Base-by-base conservation (phyloP, 306 rosid species). In the Trifolium dubium region DNA sequence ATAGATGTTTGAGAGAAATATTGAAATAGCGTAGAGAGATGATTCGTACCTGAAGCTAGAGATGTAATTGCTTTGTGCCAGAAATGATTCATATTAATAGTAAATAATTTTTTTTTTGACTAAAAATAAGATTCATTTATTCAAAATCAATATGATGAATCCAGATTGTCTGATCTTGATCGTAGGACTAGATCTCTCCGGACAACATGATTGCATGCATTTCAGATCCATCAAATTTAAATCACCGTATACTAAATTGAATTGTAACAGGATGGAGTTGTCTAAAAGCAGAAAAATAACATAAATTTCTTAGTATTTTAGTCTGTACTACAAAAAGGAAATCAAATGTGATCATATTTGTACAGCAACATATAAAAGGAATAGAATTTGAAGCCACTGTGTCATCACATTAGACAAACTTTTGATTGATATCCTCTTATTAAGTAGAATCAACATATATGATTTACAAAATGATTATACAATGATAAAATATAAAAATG, bases 381-480 rank as follows among this genome's bases (percentile, higher is more conserved):
- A 81, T 59, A 14, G 28, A 74, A 11, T 43, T 59, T 17, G 23
- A 75, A 67, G 79, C 28, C 49, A 50, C 10, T 71, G 67, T 49
- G 61, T 54, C 8, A 66, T 46, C 76, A 47, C 69, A 28, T 69
- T 3, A 53, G n/a, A 73, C 11, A 71, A 39, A 17, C 64, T 71
- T 71, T 66, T 49, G 12, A 66, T 60, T 58, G 49, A 72, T 61
- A 77, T 60, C 37, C 62, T 35, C 64, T 59, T 73, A 61, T 61
- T 72, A 44, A 41, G 69, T 12, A 62, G 51, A 82, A 82, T n/a
- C 69, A 67, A 77, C 51, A 77, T 55, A 66, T 58, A 81, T 47
- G 71, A 73, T 68, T 61, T 78, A 82, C 77, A 77, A 63, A 63
- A 82, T 28, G 75, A 67, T 78, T 73, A 46, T 54, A 77, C 50